Evolutionary conservation across 73 alveolate species (phyloP), one percentile per base, ranked within the genome.

Genomic region (Symbiodinium pilosum): DNA sequence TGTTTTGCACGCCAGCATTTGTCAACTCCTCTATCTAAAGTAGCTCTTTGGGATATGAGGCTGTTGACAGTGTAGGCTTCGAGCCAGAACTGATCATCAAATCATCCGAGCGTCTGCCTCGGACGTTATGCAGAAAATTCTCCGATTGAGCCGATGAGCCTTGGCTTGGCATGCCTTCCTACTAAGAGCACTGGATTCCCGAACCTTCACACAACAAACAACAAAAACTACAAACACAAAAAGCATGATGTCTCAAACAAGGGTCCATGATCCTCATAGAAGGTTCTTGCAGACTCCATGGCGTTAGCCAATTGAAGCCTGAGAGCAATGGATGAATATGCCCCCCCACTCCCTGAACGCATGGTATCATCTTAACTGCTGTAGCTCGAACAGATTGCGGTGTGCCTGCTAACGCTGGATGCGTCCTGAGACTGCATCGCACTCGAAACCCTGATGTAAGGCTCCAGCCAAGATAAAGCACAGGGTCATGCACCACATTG

Each of bases 231-330:
- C n/a, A n/a, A n/a, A n/a, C n/a, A n/a, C n/a, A n/a, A n/a, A n/a
- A n/a, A n/a, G n/a, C n/a, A n/a, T n/a, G n/a, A n/a, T n/a, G n/a
- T n/a, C n/a, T n/a, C 6, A 47, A 14, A 47, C 59, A 64, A 64
- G 81, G 81, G 30, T 14, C 77, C 30, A 91, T 38, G 18, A 91
- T n/a, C 40, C 97, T 85, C 77, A 91, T 32, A 7, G 97, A 56
- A 0, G 97, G 97, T 88, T 91, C 97, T 71, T 91, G 97, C 75
- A 69, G 81, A 12, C 89, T 43, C 97, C 97, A 91, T 20, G 97
- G 97, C 89, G 71, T 43, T 38, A 91, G 77, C n/a, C 97, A 34
- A 88, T 86, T 68, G 81, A 91, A 91, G 41, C 97, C 97, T 91
- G 39, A 30, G 41, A 47, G 59, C 59, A 47, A 1, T 28, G 30